These are phyloP conservation scores for Penicillium cosmopolitanum DNA, from an alignment of 495 filamentous ascomycete genomes.

Conservation along the genomic window DNA sequence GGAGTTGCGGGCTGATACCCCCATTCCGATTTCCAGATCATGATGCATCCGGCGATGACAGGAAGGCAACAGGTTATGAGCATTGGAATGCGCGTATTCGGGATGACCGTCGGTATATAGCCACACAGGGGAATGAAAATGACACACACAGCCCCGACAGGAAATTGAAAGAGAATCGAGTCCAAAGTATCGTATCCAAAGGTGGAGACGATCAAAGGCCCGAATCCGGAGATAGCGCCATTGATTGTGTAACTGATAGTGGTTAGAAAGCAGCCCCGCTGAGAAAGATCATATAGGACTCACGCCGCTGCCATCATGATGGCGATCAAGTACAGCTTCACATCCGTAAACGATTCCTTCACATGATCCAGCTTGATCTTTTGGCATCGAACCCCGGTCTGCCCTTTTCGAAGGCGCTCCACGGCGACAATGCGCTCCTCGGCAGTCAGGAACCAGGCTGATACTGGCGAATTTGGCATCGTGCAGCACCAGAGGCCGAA, in stretches of 20 bases:
- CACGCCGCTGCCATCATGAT: slow-evolving; percentile 62
- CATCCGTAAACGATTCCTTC: slow-evolving; percentile 49
- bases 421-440: slow-evolving; percentile 57
- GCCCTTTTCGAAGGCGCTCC: slow-evolving; percentile 54
- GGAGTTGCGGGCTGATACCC: slow-evolving; percentile 62
- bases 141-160: slow-evolving; percentile 65
- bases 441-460: slow-evolving; percentile 55
- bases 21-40: slow-evolving; percentile 77
- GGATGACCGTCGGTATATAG: slow-evolving; percentile 59
- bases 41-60: slow-evolving; percentile 71
- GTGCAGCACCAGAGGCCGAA: slow-evolving; percentile 66
- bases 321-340: slow-evolving; percentile 57
- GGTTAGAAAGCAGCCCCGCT: background rate
- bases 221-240: slow-evolving; percentile 76
- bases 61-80: slow-evolving; percentile 67
- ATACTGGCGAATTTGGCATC: slow-evolving; percentile 55
- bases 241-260: slow-evolving; percentile 65
- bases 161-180: slow-evolving; percentile 74
- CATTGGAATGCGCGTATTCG: slow-evolving; percentile 67
- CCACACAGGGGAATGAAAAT: slow-evolving; percentile 68
- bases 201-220: slow-evolving; percentile 72
- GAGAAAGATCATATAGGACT: slow-evolving; percentile 17
- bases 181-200: slow-evolving; percentile 70
- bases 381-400: slow-evolving; percentile 57
- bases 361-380: slow-evolving; percentile 55